Evolutionary conservation across 306 rosid species (phyloP), one percentile per base, ranked within the genome.

Genomic region (Pyrus bretschneideri): DNA sequence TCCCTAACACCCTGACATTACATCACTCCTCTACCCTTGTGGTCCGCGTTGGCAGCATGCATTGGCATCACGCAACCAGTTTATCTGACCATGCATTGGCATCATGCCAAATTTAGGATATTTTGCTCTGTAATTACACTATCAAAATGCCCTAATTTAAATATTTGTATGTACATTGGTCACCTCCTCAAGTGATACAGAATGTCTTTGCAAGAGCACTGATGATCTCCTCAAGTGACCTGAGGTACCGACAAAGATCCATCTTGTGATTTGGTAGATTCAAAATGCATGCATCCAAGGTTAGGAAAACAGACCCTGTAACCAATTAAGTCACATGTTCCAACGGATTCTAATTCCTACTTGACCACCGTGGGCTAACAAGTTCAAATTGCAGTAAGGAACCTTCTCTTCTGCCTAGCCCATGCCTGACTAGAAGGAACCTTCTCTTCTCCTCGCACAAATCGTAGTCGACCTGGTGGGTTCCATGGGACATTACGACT

Each of bases 171-270:
- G 5, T 33, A 33, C 35, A 33, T 33, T 33, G 35, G 35, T 33
- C 35, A 33, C 35, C 35, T 33, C 96, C 68, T 93, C 96, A 70
- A 94, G 88, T 69, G 85, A 88, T 94, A 4, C 88, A 85, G 79
- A 90, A 94, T 21, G 91, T 79, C 3, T 90, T 85, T 70, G 87
- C 87, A 71, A 94, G 89, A 78, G 84, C 89, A 35, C 91, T 84
- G 68, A 94, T 90, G 44, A 94, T 31, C 35, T 4, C 35, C 68
- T 93, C 96, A 72, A 94, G 88, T 69, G 85, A 88, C 82, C 98
- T 91, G 52, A 91, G 94, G 85, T 94, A 91, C 91, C 93, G 87
- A 81, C 90, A 89, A 81, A 93, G 93, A 81, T 91, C 93, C 98
- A 87, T 88, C 76, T 86, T 86, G 81, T 91, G 93, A 74, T 83